phyloP scores from a whole-genome alignment of 169 alveolate species.

The Babesia gibsoni region DNA sequence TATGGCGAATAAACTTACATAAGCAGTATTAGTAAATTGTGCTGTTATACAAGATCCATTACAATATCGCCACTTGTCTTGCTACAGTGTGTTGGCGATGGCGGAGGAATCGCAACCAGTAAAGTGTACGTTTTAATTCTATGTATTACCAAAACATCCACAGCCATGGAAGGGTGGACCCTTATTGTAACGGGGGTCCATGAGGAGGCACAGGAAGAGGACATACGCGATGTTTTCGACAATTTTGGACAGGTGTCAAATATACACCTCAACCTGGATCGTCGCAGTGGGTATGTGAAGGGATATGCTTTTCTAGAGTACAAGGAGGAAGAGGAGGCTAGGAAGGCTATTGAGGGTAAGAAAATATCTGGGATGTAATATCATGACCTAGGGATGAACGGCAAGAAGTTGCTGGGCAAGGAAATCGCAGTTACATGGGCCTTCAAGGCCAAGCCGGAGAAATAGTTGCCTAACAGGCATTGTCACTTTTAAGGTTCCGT shows the following conservation, averaged over 20 bases:
- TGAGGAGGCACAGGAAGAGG: conserved; percentile 91
- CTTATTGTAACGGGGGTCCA: conserved; percentile 84
- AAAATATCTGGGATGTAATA: too few species aligned
- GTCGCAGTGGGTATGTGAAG: conserved; percentile 90
- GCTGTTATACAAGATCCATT: too few species aligned
- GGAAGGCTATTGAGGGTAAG: conserved; percentile 79
- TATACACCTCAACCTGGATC: conserved; percentile 89
- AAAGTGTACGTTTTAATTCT: conserved; percentile 24
- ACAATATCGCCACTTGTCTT: too few species aligned
- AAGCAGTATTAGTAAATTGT: too few species aligned
- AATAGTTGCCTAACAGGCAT: too few species aligned
- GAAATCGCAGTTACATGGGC: conserved; percentile 58
- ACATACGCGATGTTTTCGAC: conserved; percentile 84
- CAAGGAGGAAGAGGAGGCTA: conserved; percentile 77
- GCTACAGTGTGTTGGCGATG: conserved; percentile 1
- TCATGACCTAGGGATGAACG: conserved; percentile 39
- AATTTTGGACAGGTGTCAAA: conserved; percentile 86
- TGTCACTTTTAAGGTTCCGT: too few species aligned
- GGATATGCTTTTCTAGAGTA: conserved; percentile 89
- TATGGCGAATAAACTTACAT: too few species aligned
- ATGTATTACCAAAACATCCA: background rate
- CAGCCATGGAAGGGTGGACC: conserved; percentile 91
- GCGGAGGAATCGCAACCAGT: conserved; percentile 9
- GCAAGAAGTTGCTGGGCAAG: conserved; percentile 48
- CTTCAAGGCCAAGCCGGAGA: conserved; percentile 23